A percentile compares a stretch with the other conserved stretches of the same genome.
Conservation (phyloP, 179 eudicot species). For the Gypsophila paniculata region DNA sequence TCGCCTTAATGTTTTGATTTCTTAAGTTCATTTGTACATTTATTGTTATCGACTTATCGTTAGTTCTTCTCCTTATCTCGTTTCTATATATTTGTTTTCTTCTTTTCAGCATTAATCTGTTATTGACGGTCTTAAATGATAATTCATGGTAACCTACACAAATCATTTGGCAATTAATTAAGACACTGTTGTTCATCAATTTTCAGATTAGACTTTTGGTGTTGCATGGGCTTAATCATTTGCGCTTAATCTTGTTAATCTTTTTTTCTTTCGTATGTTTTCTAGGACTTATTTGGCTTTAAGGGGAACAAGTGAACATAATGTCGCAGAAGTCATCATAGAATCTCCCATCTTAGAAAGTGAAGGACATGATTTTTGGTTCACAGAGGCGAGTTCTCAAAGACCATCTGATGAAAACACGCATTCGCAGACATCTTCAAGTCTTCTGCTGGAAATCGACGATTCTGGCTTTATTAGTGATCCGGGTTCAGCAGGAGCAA, state of each 20-base stretch:
- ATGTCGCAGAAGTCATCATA: slow-evolving; percentile 37
- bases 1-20: no score
- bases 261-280: not conserved
- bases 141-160: no score
- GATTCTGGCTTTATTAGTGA: slow-evolving; percentile 75
- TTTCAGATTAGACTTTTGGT: not conserved
- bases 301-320: slow-evolving; percentile 59
- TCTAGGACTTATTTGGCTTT: slow-evolving; percentile 77
- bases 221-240: not conserved
- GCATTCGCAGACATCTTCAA: slow-evolving; percentile 39
- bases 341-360: slow-evolving; percentile 45
- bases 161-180: no score
- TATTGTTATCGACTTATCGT: no score
- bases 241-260: not conserved
- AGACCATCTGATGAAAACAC: slow-evolving; percentile 34
- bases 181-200: not conserved
- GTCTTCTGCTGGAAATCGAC: slow-evolving; percentile 69
- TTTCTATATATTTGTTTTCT: not conserved
- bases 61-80: no score
- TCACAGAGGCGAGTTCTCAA: slow-evolving; percentile 44
- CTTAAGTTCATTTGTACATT: no score
- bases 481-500: slow-evolving; percentile 82
- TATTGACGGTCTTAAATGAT: no score
- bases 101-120: no score
- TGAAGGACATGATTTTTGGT: slow-evolving; percentile 44